phyloP scores from a whole-genome alignment of 331 rosid genomes.

The Malus hybrid region DNA sequence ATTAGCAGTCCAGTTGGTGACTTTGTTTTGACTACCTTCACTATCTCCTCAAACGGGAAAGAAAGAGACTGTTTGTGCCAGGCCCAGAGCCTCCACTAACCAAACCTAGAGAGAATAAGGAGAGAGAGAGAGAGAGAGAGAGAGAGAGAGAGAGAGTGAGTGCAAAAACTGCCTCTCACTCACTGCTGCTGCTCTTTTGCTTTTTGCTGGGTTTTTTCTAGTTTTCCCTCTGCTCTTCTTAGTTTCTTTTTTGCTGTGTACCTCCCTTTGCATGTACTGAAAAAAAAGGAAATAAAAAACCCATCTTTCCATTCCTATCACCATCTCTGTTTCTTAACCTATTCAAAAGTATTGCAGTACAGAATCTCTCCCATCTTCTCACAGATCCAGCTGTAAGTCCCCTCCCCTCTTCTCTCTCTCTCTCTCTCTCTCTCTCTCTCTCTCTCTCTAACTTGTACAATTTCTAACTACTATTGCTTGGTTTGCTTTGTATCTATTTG shows the following conservation, averaged over 20 bases:
- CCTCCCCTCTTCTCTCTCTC: neutral
- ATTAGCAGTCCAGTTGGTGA: neutral
- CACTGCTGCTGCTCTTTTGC: neutral
- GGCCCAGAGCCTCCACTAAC: neutral
- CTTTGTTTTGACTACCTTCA: neutral
- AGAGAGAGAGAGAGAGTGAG: neutral
- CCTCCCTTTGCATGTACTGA: neutral
- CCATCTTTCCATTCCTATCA: constrained; percentile 3
- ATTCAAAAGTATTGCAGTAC: neutral
- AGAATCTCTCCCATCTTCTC: constrained; percentile 11
- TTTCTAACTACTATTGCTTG: constrained; percentile 9
- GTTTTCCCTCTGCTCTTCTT: neutral
- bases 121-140: neutral
- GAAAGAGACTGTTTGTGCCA: neutral
- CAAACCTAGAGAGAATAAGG: neutral
- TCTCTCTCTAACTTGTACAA: constrained; percentile 20
- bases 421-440: neutral
- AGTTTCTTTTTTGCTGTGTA: neutral
- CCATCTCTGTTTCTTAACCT: neutral
- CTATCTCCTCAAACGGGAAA: neutral
- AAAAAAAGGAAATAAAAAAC: neutral
- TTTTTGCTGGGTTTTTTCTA: neutral
- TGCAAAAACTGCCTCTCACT: neutral
- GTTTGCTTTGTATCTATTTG: neutral
- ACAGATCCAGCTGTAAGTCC: constrained; percentile 40